These are phyloP conservation scores for Rosa persica DNA, from an alignment of 306 rosid species.

Conservation along the genomic window DNA sequence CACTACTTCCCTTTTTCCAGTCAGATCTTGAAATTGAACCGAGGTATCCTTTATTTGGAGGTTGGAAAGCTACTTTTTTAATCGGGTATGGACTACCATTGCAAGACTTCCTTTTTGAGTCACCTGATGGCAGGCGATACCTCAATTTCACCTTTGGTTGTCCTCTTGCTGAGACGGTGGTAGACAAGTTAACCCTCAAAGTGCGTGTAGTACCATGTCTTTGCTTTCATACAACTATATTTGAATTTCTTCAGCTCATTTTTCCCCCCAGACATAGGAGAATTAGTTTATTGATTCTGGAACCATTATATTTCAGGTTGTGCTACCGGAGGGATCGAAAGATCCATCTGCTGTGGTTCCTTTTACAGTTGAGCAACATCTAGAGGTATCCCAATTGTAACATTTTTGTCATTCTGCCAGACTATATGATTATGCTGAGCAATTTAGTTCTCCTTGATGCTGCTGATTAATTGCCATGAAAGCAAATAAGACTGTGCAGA, in stretches of 20 bases:
- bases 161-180: constrained; percentile 77
- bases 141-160: constrained; percentile 96
- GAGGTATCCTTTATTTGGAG: constrained; percentile 95
- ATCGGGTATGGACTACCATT: constrained; percentile 88
- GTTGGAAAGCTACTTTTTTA: constrained; percentile 92
- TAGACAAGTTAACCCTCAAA: constrained; percentile 76
- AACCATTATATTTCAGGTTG: constrained; percentile 57
- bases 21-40: constrained; percentile 98
- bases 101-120: constrained; percentile 94
- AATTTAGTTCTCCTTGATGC: background rate
- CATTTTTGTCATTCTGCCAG: background rate
- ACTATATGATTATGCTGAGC: background rate
- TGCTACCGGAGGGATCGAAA: constrained; percentile 92
- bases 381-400: constrained; percentile 56
- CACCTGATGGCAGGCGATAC: constrained; percentile 85
- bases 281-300: constrained; percentile 16
- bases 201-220: constrained; percentile 43
- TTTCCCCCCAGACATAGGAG: constrained; percentile 18
- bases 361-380: constrained; percentile 72
- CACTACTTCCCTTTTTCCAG: constrained; percentile 52
- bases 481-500: background rate
- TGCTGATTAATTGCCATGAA: constrained; percentile 9
- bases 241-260: constrained; percentile 20
- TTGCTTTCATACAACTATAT: constrained; percentile 21
- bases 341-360: constrained; percentile 73